Evolutionary conservation across 2,329 filamentous ascomycete genomes (phyloP).

Genomic region (Fusarium multiceps): DNA sequence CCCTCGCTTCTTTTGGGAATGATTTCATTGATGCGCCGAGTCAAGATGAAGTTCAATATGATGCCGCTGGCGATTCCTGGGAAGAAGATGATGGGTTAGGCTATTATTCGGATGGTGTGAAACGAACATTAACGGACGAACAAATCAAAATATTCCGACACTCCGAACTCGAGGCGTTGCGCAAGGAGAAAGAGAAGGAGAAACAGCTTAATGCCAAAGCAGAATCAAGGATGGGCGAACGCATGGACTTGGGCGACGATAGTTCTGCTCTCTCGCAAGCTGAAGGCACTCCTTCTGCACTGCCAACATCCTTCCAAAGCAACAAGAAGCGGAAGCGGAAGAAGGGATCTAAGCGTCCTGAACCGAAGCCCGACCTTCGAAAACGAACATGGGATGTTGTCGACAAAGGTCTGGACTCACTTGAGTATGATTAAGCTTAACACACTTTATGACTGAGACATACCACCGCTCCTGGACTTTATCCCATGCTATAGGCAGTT

Average conservation of each 20-base stretch:
- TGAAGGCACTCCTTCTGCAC: slow-evolving; percentile 1
- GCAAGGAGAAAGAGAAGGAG: slow-evolving; percentile 65
- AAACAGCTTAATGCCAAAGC: slow-evolving; percentile 41
- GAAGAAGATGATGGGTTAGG: slow-evolving; percentile 77
- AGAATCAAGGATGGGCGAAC: slow-evolving; percentile 27
- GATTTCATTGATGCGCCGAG: slow-evolving; percentile 56
- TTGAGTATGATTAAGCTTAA: slow-evolving; percentile 65
- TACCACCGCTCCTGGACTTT: neutral
- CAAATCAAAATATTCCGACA: slow-evolving; percentile 92
- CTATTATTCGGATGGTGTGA: slow-evolving; percentile 86
- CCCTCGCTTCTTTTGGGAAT: slow-evolving; percentile 58
- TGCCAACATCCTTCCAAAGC: slow-evolving; percentile 26
- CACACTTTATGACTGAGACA: neutral
- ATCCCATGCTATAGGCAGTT: neutral
- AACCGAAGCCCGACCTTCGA: slow-evolving; percentile 69
- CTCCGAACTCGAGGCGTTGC: slow-evolving; percentile 81
- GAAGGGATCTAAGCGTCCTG: slow-evolving; percentile 54
- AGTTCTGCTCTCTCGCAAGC: slow-evolving; percentile 20
- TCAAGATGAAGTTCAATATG: slow-evolving; percentile 43
- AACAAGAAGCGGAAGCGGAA: slow-evolving; percentile 50
- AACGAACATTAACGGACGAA: slow-evolving; percentile 89
- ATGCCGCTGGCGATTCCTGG: slow-evolving; percentile 49
- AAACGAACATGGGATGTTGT: slow-evolving; percentile 77
- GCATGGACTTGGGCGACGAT: slow-evolving; percentile 21
- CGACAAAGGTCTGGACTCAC: slow-evolving; percentile 67